Evolutionary conservation across 202 grass and related monocot species (phyloP), one percentile per base, ranked within the genome.

Genomic region (Bolboschoenoplectus hybrid): DNA sequence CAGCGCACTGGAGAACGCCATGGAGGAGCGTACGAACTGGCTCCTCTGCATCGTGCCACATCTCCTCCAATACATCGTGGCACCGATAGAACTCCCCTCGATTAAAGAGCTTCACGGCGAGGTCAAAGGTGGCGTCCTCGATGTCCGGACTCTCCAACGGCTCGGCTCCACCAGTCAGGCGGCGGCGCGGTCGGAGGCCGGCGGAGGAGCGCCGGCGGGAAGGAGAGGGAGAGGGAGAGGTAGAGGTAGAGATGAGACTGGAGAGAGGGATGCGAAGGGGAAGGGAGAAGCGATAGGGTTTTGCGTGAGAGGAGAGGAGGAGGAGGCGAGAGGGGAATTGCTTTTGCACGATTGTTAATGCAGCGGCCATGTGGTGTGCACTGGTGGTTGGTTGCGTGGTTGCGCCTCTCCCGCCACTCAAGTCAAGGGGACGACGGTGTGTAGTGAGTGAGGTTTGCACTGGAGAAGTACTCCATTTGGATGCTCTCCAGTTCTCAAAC

Each of bases 1-100:
- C 92, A 84, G 92, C 85, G 88, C 95, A 97, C 83, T 94, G 92
- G 16, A 94, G 92, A 39, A 97, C 0, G 26, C 84, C 92, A 44
- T 97, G 95, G 81, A 97, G 92, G 3, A 97, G 91, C 84, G 92
- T 97, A 51, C 91, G 86, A 0, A 65, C 80, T 26, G 95, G 95
- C 66, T 94, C 92, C 56, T 94, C 91, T 16, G 92, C 91, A 82
- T n/a, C 47, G 85, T 94, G 84, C 95, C 95, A 94, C 63, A 97
- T 88, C 85, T 97, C 95, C 88, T 97, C 95, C 85, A 94, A 85
- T 53, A 90, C 91, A 84, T 97, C 95, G 80, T 97, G 95, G 89
- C 95, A 97, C 50, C 80, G 78, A 74, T 97, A 86, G 92, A 89
- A 97, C 9, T 94, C 85, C 1, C 95, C 92, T 39, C 85, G 26